These are phyloP conservation scores for Auricularia sp. DNA, from an alignment of 768 basidiomycete species.

Conservation along the genomic window DNA sequence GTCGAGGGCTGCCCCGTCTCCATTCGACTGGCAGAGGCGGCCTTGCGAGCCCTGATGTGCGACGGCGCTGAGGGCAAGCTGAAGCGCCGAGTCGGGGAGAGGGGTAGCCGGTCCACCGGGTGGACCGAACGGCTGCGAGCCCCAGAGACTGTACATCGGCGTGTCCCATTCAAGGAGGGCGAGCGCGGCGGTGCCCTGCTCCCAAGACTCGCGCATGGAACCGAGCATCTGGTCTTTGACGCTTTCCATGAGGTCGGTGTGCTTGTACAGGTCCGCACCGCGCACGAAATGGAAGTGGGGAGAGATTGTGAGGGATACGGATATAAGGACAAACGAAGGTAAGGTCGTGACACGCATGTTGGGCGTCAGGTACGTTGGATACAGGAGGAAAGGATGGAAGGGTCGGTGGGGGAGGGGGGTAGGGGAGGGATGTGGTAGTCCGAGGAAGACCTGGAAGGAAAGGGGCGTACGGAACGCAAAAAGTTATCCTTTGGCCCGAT, in stretches of 20 bases:
- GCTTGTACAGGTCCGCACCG: not conserved
- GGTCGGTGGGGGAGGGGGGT: too few species aligned
- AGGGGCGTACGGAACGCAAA: too few species aligned
- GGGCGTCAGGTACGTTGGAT: too few species aligned
- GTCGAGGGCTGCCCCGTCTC: constrained; percentile 21
- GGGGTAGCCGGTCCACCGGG: not conserved
- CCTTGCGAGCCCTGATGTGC: constrained; percentile 20
- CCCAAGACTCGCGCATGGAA: constrained; percentile 11
- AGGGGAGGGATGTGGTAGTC: too few species aligned
- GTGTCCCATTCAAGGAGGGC: constrained; percentile 17
- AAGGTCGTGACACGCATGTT: too few species aligned
- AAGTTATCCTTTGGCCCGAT: too few species aligned
- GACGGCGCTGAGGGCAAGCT: constrained; percentile 19
- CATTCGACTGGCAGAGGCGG: constrained; percentile 19
- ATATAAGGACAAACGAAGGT: too few species aligned
- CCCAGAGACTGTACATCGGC: constrained; percentile 21
- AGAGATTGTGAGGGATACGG: too few species aligned
- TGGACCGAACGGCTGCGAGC: constrained; percentile 10
- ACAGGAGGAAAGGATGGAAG: too few species aligned
- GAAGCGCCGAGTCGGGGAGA: constrained; percentile 16
- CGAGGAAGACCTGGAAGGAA: too few species aligned
- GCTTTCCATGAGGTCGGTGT: not conserved
- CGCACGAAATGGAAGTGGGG: too few species aligned
- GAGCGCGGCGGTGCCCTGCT: constrained; percentile 21
- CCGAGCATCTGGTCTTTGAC: not conserved